Evolutionary conservation across 1,284 basidiomycete species (phyloP).

Genomic region (Austroboletus novae-zelandiae): DNA sequence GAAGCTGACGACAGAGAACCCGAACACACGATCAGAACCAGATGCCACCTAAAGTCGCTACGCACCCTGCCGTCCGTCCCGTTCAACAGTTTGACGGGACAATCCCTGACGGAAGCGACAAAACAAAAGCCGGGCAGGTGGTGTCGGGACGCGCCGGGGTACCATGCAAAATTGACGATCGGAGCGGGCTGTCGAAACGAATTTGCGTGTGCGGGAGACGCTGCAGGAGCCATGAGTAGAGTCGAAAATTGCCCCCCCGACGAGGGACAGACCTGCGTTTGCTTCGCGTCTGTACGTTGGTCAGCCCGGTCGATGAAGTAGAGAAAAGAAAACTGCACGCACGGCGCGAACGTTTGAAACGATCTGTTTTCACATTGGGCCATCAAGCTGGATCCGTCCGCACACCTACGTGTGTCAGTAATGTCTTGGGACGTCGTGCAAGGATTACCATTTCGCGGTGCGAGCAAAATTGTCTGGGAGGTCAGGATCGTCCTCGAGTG

Average conservation of each 20-base stretch:
- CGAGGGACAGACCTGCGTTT: not conserved
- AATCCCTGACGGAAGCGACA: conserved; percentile 75
- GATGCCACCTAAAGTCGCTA: not conserved
- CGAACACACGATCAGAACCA: not conserved
- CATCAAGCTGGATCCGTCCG: conserved; percentile 59
- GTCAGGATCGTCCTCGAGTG: conserved; percentile 22
- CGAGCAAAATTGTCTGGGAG: conserved; percentile 45
- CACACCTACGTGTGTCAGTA: conserved; percentile 46
- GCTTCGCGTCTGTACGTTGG: not conserved
- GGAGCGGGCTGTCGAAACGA: conserved; percentile 59
- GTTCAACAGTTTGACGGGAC: conserved; percentile 80
- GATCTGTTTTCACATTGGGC: conserved; percentile 60
- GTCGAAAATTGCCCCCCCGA: not conserved
- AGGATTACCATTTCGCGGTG: conserved; percentile 47
- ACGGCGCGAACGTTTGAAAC: conserved; percentile 44
- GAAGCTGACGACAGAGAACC: conserved; percentile 6
- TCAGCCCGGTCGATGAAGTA: not conserved
- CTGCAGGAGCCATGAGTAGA: not conserved
- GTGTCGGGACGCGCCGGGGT: conserved; percentile 62
- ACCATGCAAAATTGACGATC: conserved; percentile 79
- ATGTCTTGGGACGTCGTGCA: not conserved
- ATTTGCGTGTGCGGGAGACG: conserved; percentile 9
- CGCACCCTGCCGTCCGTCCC: conserved; percentile 73
- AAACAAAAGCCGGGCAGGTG: conserved; percentile 76
- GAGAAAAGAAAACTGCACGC: not conserved